Conservation (phyloP, 2,329 filamentous ascomycete species). For the Neospermospora avenae region DNA sequence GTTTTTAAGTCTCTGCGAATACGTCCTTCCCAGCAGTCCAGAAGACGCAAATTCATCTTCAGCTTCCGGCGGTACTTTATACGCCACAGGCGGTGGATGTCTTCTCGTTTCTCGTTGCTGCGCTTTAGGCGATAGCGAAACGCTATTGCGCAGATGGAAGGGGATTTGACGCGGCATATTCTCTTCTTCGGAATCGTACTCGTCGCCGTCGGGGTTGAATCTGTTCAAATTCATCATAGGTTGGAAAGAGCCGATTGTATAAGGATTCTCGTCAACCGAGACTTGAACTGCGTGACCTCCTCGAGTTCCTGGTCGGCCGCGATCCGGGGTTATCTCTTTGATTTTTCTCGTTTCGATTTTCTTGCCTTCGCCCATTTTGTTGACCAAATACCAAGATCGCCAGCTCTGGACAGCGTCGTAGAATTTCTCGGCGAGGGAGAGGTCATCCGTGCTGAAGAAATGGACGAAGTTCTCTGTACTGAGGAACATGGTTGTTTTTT, state of each 20-base stretch:
- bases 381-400: constrained; percentile 89
- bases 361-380: constrained; percentile 51
- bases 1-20: constrained; percentile 44
- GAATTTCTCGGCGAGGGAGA: constrained; percentile 62
- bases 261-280: constrained; percentile 50
- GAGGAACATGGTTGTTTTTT: constrained; percentile 80
- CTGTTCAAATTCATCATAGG: constrained; percentile 63
- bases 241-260: constrained; percentile 64
- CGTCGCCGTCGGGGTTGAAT: constrained; percentile 38
- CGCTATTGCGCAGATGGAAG: constrained; percentile 32
- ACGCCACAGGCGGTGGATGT: constrained; percentile 27
- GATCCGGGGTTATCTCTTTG: constrained; percentile 20
- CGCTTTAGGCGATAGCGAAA: constrained; percentile 14
- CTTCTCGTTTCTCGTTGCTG: constrained; percentile 19
- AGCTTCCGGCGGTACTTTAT: constrained; percentile 24
- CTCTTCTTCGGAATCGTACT: constrained; percentile 31
- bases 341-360: constrained; percentile 29
- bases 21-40: constrained; percentile 47
- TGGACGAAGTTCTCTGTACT: constrained; percentile 85
- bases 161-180: constrained; percentile 30
- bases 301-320: constrained; percentile 32
- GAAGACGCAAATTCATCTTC: constrained; percentile 42
- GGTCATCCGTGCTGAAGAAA: constrained; percentile 82
- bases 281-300: constrained; percentile 30
- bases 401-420: constrained; percentile 71